phyloP scores from a whole-genome alignment of 371 early-diverging fungal species.

The Lichtheimia ornata region DNA sequence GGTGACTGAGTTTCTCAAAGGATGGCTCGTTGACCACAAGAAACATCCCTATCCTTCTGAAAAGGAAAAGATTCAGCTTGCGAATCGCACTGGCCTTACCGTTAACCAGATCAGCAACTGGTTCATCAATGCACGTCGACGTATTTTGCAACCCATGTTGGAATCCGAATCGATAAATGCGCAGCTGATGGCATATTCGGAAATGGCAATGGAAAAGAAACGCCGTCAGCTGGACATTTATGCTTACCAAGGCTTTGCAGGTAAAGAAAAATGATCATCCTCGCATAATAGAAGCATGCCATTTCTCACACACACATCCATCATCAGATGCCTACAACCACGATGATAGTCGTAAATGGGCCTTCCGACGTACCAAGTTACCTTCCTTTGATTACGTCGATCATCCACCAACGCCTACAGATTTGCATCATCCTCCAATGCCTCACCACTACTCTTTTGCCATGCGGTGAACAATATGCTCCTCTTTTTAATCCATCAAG shows the following conservation, averaged over 20 bases:
- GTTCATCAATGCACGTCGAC: constrained; percentile 88
- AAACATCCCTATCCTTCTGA: constrained; percentile 86
- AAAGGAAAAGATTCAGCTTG: constrained; percentile 70
- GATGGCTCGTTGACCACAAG: constrained; percentile 78
- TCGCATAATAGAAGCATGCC: neutral
- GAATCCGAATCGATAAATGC: constrained; percentile 35
- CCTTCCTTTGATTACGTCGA: constrained; percentile 21
- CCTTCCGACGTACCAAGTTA: constrained; percentile 23
- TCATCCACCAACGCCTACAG: too few relatives aligned
- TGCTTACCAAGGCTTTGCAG: constrained; percentile 27
- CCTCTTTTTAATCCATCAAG: neutral
- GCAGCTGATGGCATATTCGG: constrained; percentile 18
- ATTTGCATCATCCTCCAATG: too few relatives aligned
- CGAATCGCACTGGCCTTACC: constrained; percentile 65
- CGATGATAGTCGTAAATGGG: constrained; percentile 20
- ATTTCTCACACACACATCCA: neutral
- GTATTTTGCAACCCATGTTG: constrained; percentile 59
- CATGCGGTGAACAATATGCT: constrained; percentile 8
- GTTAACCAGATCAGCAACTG: constrained; percentile 86
- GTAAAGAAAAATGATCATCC: constrained; percentile 8
- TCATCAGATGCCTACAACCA: constrained; percentile 12
- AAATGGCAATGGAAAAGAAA: constrained; percentile 19
- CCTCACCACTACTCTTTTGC: constrained; percentile 15
- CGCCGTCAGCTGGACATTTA: constrained; percentile 26
- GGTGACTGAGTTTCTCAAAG: constrained; percentile 65